phyloP scores from a whole-genome alignment of 305 asterid genomes.

The Rubia tinctorum region DNA sequence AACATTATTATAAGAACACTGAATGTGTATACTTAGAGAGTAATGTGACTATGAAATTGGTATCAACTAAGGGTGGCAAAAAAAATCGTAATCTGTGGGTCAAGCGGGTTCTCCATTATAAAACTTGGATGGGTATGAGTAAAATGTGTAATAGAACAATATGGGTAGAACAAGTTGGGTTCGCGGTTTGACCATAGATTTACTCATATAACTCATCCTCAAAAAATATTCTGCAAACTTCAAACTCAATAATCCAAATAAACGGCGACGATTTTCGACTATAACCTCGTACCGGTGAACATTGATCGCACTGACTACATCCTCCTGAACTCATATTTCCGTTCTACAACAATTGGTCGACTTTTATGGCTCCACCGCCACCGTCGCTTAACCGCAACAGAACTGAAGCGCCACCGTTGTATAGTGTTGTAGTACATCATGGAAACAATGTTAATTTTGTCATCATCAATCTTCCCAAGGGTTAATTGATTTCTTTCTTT shows the following conservation, averaged over 20 bases:
- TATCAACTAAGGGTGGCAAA: too few species aligned
- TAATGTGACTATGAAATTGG: too few species aligned
- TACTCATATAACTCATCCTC: conserved; percentile 13
- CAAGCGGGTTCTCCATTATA: too few species aligned
- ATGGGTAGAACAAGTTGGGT: too few species aligned
- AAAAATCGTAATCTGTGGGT: too few species aligned
- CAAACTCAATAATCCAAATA: conserved; percentile 20
- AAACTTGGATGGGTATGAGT: too few species aligned
- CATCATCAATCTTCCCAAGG: conserved; percentile 5
- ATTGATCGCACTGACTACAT: conserved; percentile 51
- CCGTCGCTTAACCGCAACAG: not conserved
- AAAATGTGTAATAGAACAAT: too few species aligned
- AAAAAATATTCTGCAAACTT: conserved; percentile 23
- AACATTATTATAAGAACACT: too few species aligned
- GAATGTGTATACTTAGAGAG: too few species aligned
- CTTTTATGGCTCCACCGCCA: conserved; percentile 29
- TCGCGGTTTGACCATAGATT: too few species aligned
- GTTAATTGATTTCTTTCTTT: conserved; percentile 10
- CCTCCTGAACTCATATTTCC: conserved; percentile 53
- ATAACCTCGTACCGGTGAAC: conserved; percentile 52
- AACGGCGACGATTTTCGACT: conserved; percentile 41
- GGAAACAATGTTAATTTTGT: conserved; percentile 4
- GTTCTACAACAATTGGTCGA: conserved; percentile 54
- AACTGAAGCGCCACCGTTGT: conserved; percentile 5
- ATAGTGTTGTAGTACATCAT: conserved; percentile 22